These are phyloP conservation scores for Agaricus subrufescens DNA, from an alignment of 768 basidiomycete species.

Conservation along the genomic window DNA sequence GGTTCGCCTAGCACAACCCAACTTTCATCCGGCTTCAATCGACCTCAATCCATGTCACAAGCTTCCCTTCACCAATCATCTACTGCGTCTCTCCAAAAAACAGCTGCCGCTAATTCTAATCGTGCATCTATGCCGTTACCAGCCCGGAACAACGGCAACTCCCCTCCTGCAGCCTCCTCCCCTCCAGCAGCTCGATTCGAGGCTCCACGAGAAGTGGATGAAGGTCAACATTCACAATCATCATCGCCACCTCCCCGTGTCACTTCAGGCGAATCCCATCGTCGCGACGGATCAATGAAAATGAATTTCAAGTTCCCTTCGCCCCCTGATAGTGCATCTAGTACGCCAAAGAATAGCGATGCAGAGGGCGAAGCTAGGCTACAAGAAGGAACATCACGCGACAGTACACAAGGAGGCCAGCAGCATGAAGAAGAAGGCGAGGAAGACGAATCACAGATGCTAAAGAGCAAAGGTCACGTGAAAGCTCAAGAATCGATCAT, in stretches of 20 bases:
- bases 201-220: conserved; percentile 47
- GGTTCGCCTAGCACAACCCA: conserved; percentile 50
- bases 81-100: conserved; percentile 26
- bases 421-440: too few relatives aligned
- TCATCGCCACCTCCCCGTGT: neutral
- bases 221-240: conserved; percentile 14
- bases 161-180: conserved; percentile 17
- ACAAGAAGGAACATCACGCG: too few relatives aligned
- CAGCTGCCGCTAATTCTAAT: conserved; percentile 33
- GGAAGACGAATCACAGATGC: neutral
- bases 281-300: conserved; percentile 74
- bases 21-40: conserved; percentile 32
- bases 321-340: conserved; percentile 19
- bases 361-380: too few relatives aligned
- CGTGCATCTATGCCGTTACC: conserved; percentile 69
- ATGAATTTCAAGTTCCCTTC: conserved; percentile 68
- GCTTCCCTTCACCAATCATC: conserved; percentile 45
- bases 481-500: conserved; percentile 29
- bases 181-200: conserved; percentile 31
- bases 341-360: conserved; percentile 24
- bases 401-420: too few relatives aligned
- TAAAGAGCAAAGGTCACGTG: conserved; percentile 6
- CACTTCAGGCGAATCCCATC: conserved; percentile 13
- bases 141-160: conserved; percentile 32
- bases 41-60: conserved; percentile 78